Base-by-base conservation (phyloP, 2,329 filamentous ascomycete genomes). In the Drechslera avenae region DNA sequence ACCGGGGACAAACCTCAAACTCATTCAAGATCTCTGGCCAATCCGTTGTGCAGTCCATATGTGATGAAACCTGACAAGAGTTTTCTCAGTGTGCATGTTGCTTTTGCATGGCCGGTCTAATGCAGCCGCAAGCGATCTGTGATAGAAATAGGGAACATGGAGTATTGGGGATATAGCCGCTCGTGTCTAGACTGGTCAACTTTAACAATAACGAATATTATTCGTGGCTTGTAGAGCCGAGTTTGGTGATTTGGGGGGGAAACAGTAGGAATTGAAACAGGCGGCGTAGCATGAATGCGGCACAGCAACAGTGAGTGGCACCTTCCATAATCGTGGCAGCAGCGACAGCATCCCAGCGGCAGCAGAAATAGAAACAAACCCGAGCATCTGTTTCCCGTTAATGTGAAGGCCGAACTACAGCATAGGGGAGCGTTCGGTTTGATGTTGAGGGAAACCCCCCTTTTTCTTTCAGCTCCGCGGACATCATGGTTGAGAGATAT, bases 201-300 rank as follows among this genome's bases (percentile, higher is more conserved):
- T 13, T 23, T n/a, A 10, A 14, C n/a, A 26, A 10, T 23, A 7
- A 33, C 4, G 18, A 12, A 16, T 13, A 9, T n/a, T 16, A 23
- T 19, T n/a, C 4, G 13, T 10, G 21, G 16, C 16, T 18, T 14
- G n/a, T 21, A n/a, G 12, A 17, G 39, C 39, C 30, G 18, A n/a
- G 3, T 3, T 10, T 16, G 4, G 16, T 17, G 19, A 18, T 7
- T 10, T 21, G n/a, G 34, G 7, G 17, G 18, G 17, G 18, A 26
- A 16, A 16, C 32, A 19, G 8, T 21, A 28, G 6, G 26, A 3
- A 13, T n/a, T 39, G 43, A 47, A 41, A 50, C 34, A 28, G 36
- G 47, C 32, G 46, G 47, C 43, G 28, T 36, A 36, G 39, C 23
- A 6, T 42, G 39, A 46, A 43, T 44, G 47, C 34, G 46, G 52